Evolutionary conservation across 176 grass and related monocot genomes (phyloP), one percentile per base, ranked within the genome.

Genomic region (Lolium perenne): DNA sequence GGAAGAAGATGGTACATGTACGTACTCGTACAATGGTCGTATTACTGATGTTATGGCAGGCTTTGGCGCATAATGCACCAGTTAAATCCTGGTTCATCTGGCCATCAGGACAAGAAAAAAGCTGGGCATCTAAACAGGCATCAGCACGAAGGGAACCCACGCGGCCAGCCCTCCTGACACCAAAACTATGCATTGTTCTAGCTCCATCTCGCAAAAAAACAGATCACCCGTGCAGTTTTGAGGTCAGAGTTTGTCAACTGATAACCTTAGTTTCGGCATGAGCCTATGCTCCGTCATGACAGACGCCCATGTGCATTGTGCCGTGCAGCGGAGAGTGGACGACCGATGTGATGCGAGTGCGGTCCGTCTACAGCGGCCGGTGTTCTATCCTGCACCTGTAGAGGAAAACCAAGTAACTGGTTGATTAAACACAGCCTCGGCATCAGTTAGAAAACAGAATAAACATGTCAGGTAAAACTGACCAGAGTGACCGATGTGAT

Each of bases 21-120:
- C 66, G 67, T 87, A 80, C 74, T 75, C 66, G 67, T 87, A 80
- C 74, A 73, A 58, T n/a, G 38, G 22, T 76, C 60, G 81, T 14
- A 47, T 76, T 71, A 77, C 62, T 51, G 53, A 71, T 75, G 22
- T 14, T 8, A 29, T 20, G 83, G 20, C 78, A 87, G 80, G 58
- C 89, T 87, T 90, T 87, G 80, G 40, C 15, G 76, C 85, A 87
- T 69, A 55, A 38, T 21, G 81, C 59, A 35, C 60, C 76, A 70
- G 85, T 87, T 80, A 84, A 90, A 84, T 76, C 61, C 75, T 91
- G 68, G 75, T 76, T 87, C 59, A 67, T 91, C 68, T 84, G 68
- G 5, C 21, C 47, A 75, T 66, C 53, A 53, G 73, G 46, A 71
- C 80, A 65, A 68, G 75, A 11, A 71, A 86, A 91, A 91, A 55